Conservation (phyloP, 306 rosid species). For the Vigna nakashimae region DNA sequence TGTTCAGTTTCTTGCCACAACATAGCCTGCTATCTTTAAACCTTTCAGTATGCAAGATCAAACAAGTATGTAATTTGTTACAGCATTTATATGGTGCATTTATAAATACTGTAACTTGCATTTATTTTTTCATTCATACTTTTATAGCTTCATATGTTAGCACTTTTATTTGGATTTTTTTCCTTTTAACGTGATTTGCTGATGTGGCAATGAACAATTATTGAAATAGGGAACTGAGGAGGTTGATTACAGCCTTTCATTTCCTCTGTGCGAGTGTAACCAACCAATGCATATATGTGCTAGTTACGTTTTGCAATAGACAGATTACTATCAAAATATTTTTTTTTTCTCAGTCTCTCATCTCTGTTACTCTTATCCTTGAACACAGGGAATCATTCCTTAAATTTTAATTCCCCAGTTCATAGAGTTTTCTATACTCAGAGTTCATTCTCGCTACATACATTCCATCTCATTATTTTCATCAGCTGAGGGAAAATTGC, state of each 20-base stretch:
- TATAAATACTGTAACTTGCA: not conserved
- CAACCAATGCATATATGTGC: not conserved
- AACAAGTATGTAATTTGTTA: not conserved
- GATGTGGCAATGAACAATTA: not conserved
- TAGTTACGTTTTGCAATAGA: not conserved
- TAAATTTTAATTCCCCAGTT: no score
- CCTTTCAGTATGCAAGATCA: no score
- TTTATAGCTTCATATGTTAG: no score
- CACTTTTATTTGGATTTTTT: no score
- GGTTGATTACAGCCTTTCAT: not conserved
- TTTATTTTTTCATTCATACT: no score
- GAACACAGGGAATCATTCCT: not conserved
- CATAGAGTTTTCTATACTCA: not conserved
- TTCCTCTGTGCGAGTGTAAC: not conserved
- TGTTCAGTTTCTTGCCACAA: slow-evolving; percentile 7
- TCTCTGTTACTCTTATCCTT: no score
- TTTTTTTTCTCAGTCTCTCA: not conserved
- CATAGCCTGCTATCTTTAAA: no score
- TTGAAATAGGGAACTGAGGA: not conserved
- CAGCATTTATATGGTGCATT: not conserved
- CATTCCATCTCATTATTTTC: not conserved
- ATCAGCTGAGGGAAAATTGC: slow-evolving; percentile 30
- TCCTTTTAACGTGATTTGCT: not conserved
- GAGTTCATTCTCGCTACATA: not conserved
- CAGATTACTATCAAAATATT: not conserved